A percentile compares a stretch with the other conserved stretches of the same genome.
Conservation (phyloP, 129 eudicot genomes). For the Deinandra increscens region DNA sequence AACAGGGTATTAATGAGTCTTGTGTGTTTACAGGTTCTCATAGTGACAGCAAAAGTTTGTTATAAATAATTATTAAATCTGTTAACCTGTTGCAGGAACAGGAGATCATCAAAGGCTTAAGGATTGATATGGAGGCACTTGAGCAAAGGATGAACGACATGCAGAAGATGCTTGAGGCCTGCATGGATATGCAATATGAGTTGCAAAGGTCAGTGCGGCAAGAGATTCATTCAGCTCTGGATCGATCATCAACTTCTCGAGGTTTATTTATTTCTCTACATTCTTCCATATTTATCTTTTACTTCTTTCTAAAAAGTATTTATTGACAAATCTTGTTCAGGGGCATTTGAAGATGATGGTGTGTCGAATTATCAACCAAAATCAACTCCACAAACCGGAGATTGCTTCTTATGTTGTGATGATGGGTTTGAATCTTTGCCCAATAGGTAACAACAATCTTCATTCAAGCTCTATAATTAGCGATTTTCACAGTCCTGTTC, state of each 20-base stretch:
- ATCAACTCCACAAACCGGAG: slow-evolving; percentile 54
- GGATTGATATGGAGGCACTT: slow-evolving; percentile 73
- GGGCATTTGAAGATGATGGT: slow-evolving; percentile 28
- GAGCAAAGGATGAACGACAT: slow-evolving; percentile 72
- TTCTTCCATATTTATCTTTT: not conserved
- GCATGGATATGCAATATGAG: slow-evolving; percentile 84
- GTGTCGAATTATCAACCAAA: slow-evolving; percentile 35
- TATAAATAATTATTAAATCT: not conserved
- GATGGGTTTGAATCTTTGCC: slow-evolving; percentile 56
- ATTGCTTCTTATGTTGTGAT: slow-evolving; percentile 63
- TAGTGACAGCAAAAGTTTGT: not conserved
- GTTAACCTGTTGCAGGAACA: slow-evolving; percentile 41
- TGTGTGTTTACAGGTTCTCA: too few relatives aligned
- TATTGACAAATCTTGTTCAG: slow-evolving; percentile 21
- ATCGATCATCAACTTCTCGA: slow-evolving; percentile 35
- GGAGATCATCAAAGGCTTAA: slow-evolving; percentile 69
- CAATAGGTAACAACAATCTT: slow-evolving; percentile 46
- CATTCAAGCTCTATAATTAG: not conserved
- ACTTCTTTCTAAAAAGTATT: not conserved
- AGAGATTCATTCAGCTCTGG: slow-evolving; percentile 76
- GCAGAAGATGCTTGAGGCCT: slow-evolving; percentile 85
- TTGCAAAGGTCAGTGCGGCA: slow-evolving; percentile 69
- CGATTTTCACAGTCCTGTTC: not conserved
- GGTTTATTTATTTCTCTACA: not conserved
- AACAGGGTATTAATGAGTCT: too few relatives aligned